Evolutionary conservation across 768 basidiomycete species (phyloP), one percentile per base, ranked within the genome.

Genomic region (Lepiota brunneoincarnata): DNA sequence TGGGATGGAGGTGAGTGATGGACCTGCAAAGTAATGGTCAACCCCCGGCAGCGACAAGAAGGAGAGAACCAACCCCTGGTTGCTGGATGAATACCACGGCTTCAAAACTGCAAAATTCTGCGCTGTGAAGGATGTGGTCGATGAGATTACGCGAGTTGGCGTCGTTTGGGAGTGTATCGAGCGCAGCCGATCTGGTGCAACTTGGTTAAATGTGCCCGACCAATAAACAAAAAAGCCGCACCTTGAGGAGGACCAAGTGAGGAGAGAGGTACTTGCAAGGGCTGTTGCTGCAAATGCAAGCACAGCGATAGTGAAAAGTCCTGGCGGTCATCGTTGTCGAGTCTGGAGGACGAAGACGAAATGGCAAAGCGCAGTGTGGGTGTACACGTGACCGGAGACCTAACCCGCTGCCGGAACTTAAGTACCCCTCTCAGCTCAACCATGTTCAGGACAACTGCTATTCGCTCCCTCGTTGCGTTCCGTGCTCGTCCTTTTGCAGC

Each of bases 221-320:
- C 21, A 47, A 49, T 2, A 28, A 34, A 44, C 18, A 4, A 12
- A 4, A 12, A 26, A 37, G 18, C 57, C 60, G n/a, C 64, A 87
- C 89, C 74, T 76, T 40, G 78, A 72, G 20, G 87, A 87, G 1
- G 88, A 82, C 89, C 90, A 91, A 10, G 81, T 80, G 2, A 91
- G 67, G 12, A 91, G 63, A 7, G 89, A 66, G 0, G 87, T 87
- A 53, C 82, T 74, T 7, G 78, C 79, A 67, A 81, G 88, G 3
- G 85, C 86, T 26, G 78, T 62, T 2, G 72, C 80, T 5, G 77
- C 63, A 4, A 75, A 73, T 36, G 76, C 73, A 36, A 83, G 61
- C 18, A 77, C 73, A 28, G 75, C 67, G 45, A 80, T 53, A 58
- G 76, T 60, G 50, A 77, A 62, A 24, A 73, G 70, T n/a, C 57